Conservation (phyloP, 2,329 filamentous ascomycete species). For the Xylariales sp. region DNA sequence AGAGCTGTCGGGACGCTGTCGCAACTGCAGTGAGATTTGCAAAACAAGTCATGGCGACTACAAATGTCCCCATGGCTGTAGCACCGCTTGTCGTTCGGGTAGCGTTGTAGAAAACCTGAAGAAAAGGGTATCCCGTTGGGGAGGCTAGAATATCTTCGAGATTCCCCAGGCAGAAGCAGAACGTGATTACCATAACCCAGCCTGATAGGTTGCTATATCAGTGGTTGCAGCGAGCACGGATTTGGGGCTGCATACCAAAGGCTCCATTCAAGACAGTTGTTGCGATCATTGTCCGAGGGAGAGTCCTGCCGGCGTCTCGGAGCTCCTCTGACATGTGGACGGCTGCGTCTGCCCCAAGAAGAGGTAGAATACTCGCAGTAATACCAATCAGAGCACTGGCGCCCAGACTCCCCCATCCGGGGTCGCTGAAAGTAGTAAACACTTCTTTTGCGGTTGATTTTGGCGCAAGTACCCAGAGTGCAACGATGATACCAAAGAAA, state of each 20-base stretch:
- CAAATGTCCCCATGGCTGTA: slow-evolving; percentile 22
- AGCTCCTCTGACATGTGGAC: slow-evolving; percentile 34
- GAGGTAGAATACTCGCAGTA: slow-evolving; percentile 30
- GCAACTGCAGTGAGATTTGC: slow-evolving; percentile 24
- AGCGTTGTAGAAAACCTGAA: slow-evolving; percentile 24
- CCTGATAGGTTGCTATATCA: too few species aligned
- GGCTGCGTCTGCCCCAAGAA: slow-evolving; percentile 27
- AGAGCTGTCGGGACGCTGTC: slow-evolving; percentile 25
- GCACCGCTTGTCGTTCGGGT: slow-evolving; percentile 16
- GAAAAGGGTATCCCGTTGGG: slow-evolving; percentile 23
- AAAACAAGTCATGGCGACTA: slow-evolving; percentile 21
- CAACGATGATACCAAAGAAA: slow-evolving; percentile 37
- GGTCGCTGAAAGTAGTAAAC: slow-evolving; percentile 27
- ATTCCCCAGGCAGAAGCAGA: slow-evolving; percentile 18
- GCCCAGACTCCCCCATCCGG: slow-evolving; percentile 27
- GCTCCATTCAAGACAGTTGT: slow-evolving; percentile 24
- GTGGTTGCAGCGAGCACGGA: too few species aligned
- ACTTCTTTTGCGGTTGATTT: slow-evolving; percentile 19
- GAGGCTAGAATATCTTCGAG: slow-evolving; percentile 3
- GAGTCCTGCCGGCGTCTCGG: slow-evolving; percentile 23
- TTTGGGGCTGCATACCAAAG: not conserved
- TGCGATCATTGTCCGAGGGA: slow-evolving; percentile 29
- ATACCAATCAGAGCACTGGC: slow-evolving; percentile 34
- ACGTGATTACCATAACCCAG: slow-evolving; percentile 19
- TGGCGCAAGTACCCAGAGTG: slow-evolving; percentile 32